Evolutionary conservation across 225 moss, liverwort and hornwort species (phyloP).

Genomic region (Rhytidiadelphus loreus): DNA sequence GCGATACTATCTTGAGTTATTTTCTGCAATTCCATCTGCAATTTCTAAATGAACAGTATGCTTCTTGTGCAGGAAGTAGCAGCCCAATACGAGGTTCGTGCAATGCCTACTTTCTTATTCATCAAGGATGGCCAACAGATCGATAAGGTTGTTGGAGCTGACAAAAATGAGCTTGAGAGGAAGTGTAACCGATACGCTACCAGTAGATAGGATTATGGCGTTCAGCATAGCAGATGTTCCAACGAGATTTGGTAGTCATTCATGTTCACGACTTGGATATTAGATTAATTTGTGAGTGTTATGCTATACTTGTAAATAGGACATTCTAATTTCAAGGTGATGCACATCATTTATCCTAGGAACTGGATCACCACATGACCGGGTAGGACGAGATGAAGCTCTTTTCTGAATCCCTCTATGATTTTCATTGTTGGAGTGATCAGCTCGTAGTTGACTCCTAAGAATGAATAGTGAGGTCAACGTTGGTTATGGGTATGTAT

Average conservation of each 20-base stretch:
- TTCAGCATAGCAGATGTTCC: not conserved
- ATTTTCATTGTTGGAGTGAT: not conserved
- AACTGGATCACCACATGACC: not conserved
- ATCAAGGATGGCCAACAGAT: constrained; percentile 64
- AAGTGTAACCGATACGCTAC: constrained; percentile 40
- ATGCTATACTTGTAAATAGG: constrained; percentile 12
- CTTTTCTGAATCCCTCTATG: not conserved
- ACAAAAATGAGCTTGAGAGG: constrained; percentile 79
- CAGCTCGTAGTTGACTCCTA: not conserved
- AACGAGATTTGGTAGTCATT: not conserved
- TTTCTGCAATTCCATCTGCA: not conserved
- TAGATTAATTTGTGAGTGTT: not conserved
- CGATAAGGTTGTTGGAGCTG: constrained; percentile 78
- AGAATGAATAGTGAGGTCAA: not conserved
- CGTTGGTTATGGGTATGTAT: not conserved
- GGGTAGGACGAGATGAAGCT: not conserved
- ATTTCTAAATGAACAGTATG: not conserved
- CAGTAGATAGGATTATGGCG: constrained; percentile 1
- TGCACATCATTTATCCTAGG: not conserved
- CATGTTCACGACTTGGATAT: not conserved
- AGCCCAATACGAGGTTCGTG: constrained; percentile 58
- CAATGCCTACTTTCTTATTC: constrained; percentile 91
- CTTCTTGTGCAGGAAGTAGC: constrained; percentile 45
- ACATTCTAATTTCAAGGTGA: not conserved
- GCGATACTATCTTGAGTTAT: not conserved